phyloP scores from a whole-genome alignment of 2,329 filamentous ascomycete genomes.

The Colletotrichum filicis region DNA sequence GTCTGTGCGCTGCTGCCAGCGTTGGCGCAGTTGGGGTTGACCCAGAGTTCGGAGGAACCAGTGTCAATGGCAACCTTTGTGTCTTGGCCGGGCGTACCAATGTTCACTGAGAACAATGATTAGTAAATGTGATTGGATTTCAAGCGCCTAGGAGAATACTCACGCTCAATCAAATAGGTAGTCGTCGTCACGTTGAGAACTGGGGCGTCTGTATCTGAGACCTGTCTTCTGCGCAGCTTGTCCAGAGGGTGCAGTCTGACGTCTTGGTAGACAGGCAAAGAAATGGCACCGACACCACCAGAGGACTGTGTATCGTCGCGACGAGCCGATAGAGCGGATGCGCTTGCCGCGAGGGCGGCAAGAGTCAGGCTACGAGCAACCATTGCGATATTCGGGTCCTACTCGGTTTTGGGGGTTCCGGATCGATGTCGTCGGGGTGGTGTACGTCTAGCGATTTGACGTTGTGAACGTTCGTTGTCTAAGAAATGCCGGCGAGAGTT shows the following conservation, averaged over 20 bases:
- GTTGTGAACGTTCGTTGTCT: background rate
- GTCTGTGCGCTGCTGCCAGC: conserved; percentile 47
- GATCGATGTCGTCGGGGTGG: background rate
- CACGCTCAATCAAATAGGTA: conserved; percentile 36
- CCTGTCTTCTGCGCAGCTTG: conserved; percentile 31
- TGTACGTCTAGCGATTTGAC: background rate
- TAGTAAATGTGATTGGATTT: background rate
- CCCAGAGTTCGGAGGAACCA: conserved; percentile 66
- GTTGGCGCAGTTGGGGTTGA: conserved; percentile 60
- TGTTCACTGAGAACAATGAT: conserved; percentile 15
- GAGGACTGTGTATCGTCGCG: conserved; percentile 10
- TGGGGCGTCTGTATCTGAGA: conserved; percentile 27
- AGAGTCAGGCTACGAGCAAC: conserved; percentile 8
- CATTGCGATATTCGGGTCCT: conserved; percentile 2
- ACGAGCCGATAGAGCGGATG: conserved; percentile 10
- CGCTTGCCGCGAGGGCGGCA: conserved; percentile 21
- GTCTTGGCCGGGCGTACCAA: conserved; percentile 53
- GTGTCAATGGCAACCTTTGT: conserved; percentile 61
- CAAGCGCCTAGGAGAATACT: background rate
- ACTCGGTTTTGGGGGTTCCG: background rate
- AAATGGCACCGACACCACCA: conserved; percentile 30
- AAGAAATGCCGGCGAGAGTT: background rate
- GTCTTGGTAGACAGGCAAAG: conserved; percentile 35
- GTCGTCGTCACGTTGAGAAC: conserved; percentile 36
- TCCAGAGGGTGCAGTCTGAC: conserved; percentile 27